These are phyloP conservation scores for Aschersonia sp. DNA, from an alignment of 2,329 filamentous ascomycete species.

Conservation along the genomic window DNA sequence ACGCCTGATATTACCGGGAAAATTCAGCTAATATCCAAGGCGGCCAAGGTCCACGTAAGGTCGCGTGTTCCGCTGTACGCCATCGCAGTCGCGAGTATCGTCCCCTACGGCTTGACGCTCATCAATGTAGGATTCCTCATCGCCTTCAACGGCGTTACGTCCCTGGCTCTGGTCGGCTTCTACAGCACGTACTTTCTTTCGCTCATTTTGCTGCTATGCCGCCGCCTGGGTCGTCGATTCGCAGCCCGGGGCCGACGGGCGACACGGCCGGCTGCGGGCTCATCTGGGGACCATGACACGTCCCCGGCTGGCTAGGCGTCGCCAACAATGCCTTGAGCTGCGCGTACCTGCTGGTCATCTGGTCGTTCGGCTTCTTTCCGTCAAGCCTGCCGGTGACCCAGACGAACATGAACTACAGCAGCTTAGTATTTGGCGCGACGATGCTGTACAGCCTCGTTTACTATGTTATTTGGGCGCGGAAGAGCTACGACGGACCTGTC, in stretches of 20 bases:
- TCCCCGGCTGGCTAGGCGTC: slow-evolving; percentile 33
- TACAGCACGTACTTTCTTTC: slow-evolving; percentile 16
- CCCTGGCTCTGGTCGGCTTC: slow-evolving; percentile 14
- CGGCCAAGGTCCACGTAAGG: too few relatives aligned
- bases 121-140: slow-evolving; percentile 18
- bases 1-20: too few relatives aligned
- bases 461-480: slow-evolving; percentile 24
- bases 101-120: slow-evolving; percentile 15
- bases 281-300: slow-evolving; percentile 38
- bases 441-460: slow-evolving; percentile 27
- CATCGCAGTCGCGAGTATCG: slow-evolving; percentile 10
- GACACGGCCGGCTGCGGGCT: not conserved
- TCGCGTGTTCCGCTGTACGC: slow-evolving; percentile 12
- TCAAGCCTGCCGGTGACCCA: slow-evolving; percentile 11
- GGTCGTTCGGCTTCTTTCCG: slow-evolving; percentile 40
- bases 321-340: slow-evolving; percentile 38
- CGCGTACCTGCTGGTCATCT: slow-evolving; percentile 34
- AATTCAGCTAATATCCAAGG: too few relatives aligned
- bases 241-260: slow-evolving; percentile 5
- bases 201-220: slow-evolving; percentile 10
- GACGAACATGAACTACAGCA: slow-evolving; percentile 28
- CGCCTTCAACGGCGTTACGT: slow-evolving; percentile 14
- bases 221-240: slow-evolving; percentile 10
- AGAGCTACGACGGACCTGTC: slow-evolving; percentile 27
- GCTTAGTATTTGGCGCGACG: slow-evolving; percentile 25